Evolutionary conservation across 495 filamentous ascomycete genomes (phyloP).

Genomic region (Aspergillus haitiensis): DNA sequence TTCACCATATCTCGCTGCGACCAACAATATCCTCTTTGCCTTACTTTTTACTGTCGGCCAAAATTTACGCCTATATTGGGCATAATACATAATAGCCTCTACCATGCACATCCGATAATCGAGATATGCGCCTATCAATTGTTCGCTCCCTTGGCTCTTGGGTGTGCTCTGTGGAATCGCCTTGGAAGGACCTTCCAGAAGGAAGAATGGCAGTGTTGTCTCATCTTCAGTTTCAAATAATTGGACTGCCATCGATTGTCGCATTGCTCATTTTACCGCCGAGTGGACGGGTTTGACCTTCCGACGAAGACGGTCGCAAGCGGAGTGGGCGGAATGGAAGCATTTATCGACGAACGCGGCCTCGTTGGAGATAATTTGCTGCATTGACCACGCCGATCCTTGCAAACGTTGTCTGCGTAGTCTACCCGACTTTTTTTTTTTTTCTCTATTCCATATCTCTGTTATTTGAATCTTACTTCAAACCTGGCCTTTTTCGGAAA

Average conservation of each 20-base stretch:
- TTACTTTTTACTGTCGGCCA: constrained; percentile 3
- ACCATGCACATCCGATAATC: too few species aligned
- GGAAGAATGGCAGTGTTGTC: too few species aligned
- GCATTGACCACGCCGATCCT: neutral
- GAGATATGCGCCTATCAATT: too few species aligned
- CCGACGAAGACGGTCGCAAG: constrained; percentile 31
- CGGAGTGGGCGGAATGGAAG: constrained; percentile 27
- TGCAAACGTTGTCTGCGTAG: neutral
- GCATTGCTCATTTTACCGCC: constrained; percentile 3
- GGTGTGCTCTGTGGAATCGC: neutral
- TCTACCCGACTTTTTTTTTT: neutral
- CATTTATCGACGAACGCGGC: constrained; percentile 40
- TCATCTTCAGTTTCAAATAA: neutral
- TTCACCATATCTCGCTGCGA: neutral
- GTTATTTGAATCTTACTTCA: too few species aligned
- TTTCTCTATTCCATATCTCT: neutral
- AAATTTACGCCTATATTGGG: neutral
- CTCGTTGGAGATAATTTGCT: constrained; percentile 9
- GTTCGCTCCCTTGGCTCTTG: too few species aligned
- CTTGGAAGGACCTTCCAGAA: neutral
- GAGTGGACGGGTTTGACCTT: constrained; percentile 6
- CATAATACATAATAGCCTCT: too few species aligned
- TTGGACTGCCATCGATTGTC: constrained; percentile 6
- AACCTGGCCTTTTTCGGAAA: neutral
- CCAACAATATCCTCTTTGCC: neutral